A percentile compares a stretch with the other conserved stretches of the same genome.
Conservation (phyloP, 768 basidiomycete species). For the Daedaleopsis nitida region DNA sequence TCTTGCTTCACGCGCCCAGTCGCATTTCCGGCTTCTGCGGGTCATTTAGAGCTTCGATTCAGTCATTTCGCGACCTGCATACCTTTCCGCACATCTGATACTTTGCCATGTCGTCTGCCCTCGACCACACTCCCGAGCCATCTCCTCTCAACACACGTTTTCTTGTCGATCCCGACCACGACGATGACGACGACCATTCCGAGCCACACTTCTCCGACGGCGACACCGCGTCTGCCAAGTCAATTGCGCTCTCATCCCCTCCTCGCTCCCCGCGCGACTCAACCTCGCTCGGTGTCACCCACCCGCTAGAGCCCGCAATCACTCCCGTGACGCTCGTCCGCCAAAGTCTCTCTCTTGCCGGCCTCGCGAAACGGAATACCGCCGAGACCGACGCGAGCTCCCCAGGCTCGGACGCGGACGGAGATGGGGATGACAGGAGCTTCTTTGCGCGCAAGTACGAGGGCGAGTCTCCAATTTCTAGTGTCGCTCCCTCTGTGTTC, state of each 20-base stretch:
- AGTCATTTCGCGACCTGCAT: neutral
- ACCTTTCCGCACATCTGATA: neutral
- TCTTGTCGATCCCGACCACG: slow-evolving; percentile 23
- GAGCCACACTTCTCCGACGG: slow-evolving; percentile 43
- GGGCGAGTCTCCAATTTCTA: slow-evolving; percentile 54
- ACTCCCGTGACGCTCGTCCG: slow-evolving; percentile 26
- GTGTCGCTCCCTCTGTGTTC: slow-evolving; percentile 51
- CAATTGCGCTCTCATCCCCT: slow-evolving; percentile 74
- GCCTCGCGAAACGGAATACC: slow-evolving; percentile 20
- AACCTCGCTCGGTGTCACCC: slow-evolving; percentile 21
- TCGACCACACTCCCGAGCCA: slow-evolving; percentile 22
- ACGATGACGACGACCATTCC: slow-evolving; percentile 21
- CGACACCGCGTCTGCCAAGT: slow-evolving; percentile 79
- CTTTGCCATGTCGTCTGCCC: slow-evolving; percentile 15
- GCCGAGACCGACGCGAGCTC: slow-evolving; percentile 57
- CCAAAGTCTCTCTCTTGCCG: slow-evolving; percentile 25
- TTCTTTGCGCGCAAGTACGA: slow-evolving; percentile 45
- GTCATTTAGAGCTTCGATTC: neutral
- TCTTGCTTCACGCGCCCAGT: neutral
- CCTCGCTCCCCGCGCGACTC: slow-evolving; percentile 48
- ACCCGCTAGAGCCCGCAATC: slow-evolving; percentile 19
- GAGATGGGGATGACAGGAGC: slow-evolving; percentile 53
- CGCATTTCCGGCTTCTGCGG: neutral
- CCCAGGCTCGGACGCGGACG: slow-evolving; percentile 18
- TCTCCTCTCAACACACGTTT: slow-evolving; percentile 25